phyloP scores from a whole-genome alignment of 768 basidiomycete species.

The Russula vinacea region DNA sequence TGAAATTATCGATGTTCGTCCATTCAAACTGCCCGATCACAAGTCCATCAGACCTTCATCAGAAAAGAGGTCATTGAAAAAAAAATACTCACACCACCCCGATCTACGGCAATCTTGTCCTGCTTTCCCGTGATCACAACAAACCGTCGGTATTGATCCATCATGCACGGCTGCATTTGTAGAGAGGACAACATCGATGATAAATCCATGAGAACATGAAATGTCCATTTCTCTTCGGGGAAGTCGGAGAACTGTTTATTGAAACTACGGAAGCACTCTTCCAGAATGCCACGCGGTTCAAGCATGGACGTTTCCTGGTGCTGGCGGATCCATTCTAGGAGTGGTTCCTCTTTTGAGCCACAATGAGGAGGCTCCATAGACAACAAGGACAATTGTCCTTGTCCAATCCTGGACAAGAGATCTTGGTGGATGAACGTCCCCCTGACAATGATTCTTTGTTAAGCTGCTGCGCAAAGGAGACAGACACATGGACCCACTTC shows the following conservation, averaged over 20 bases:
- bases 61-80: slow-evolving; percentile 11
- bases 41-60: slow-evolving; percentile 15
- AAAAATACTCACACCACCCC: slow-evolving; percentile 47
- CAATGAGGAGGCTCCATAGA: slow-evolving; percentile 47
- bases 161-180: slow-evolving; percentile 61
- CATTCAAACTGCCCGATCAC: slow-evolving; percentile 53
- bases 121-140: slow-evolving; percentile 50
- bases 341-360: slow-evolving; percentile 22
- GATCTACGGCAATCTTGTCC: slow-evolving; percentile 36
- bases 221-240: slow-evolving; percentile 37
- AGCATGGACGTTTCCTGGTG: slow-evolving; percentile 25
- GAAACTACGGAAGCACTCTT: slow-evolving; percentile 45
- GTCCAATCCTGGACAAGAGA: slow-evolving; percentile 50
- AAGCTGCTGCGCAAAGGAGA: not conserved
- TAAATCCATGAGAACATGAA: slow-evolving; percentile 47
- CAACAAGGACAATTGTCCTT: slow-evolving; percentile 52
- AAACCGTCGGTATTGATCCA: slow-evolving; percentile 62
- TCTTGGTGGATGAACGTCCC: slow-evolving; percentile 22
- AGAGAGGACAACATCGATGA: slow-evolving; percentile 36
- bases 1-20: slow-evolving; percentile 43
- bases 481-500: slow-evolving; percentile 13
- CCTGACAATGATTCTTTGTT: slow-evolving; percentile 27
- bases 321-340: slow-evolving; percentile 19
- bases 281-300: slow-evolving; percentile 44
- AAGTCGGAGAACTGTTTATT: slow-evolving; percentile 39